Conservation (phyloP, 306 rosid species). For the Delonix regia region DNA sequence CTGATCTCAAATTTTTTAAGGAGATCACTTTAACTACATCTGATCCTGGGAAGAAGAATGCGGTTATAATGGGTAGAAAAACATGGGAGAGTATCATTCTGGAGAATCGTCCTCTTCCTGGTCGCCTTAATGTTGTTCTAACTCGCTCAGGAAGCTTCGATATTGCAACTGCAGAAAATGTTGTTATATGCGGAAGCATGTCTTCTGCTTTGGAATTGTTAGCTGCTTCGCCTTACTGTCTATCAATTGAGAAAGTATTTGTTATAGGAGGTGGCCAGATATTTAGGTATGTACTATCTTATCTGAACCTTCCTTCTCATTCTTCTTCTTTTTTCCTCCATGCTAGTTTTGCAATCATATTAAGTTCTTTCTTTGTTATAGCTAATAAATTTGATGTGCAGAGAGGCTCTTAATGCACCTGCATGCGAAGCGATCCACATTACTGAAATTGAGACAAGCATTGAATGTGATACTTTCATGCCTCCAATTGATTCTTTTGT, state of each 20-base stretch:
- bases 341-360: slow-evolving; percentile 6
- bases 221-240: slow-evolving; percentile 88
- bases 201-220: slow-evolving; percentile 86
- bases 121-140: slow-evolving; percentile 90
- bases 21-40: slow-evolving; percentile 66
- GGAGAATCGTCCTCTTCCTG: slow-evolving; percentile 72
- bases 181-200: slow-evolving; percentile 83
- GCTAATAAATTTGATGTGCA: slow-evolving; percentile 45
- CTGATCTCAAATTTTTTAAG: slow-evolving; percentile 78
- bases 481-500: slow-evolving; percentile 71
- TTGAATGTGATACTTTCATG: slow-evolving; percentile 84
- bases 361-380: slow-evolving; percentile 25
- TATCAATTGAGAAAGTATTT: slow-evolving; percentile 94
- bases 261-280: slow-evolving; percentile 88
- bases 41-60: slow-evolving; percentile 86
- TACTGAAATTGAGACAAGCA: slow-evolving; percentile 74
- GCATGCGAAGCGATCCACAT: slow-evolving; percentile 92
- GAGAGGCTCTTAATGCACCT: slow-evolving; percentile 87
- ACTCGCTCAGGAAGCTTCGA: slow-evolving; percentile 96
- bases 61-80: slow-evolving; percentile 90
- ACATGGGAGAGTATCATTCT: slow-evolving; percentile 87
- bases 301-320: no score
- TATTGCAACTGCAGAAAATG: slow-evolving; percentile 93
- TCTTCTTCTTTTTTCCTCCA: slow-evolving; percentile 21
- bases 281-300: slow-evolving; percentile 55